Evolutionary conservation across 2,329 filamentous ascomycete species (phyloP).

Genomic region (Alternaria solani): DNA sequence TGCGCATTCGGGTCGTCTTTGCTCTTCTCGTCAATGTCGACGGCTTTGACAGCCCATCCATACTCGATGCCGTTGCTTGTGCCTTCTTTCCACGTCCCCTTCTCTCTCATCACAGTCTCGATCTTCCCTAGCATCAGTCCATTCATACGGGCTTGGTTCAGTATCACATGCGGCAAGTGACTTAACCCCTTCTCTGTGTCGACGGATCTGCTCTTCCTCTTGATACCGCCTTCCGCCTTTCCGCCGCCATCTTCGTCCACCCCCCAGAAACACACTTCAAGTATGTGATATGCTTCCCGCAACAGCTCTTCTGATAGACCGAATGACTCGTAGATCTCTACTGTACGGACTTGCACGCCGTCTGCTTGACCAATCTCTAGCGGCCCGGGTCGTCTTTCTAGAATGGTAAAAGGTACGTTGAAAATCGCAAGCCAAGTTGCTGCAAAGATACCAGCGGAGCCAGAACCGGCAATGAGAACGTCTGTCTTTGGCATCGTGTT

Average conservation of each 20-base stretch:
- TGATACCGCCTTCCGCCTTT: conserved; percentile 51
- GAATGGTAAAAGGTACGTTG: conserved; percentile 64
- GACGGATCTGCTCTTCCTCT: conserved; percentile 53
- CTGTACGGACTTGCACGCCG: conserved; percentile 69
- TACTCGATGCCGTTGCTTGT: conserved; percentile 61
- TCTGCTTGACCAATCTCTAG: conserved; percentile 69
- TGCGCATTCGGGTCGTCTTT: conserved; percentile 42
- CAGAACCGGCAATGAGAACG: conserved; percentile 68
- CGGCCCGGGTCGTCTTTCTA: conserved; percentile 65
- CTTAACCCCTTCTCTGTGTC: conserved; percentile 68
- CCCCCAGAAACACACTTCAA: conserved; percentile 66
- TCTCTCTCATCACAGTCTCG: conserved; percentile 44
- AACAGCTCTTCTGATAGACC: conserved; percentile 69
- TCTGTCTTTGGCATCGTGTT: conserved; percentile 50
- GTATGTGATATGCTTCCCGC: conserved; percentile 71
- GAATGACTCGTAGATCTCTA: conserved; percentile 78
- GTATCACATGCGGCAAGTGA: conserved; percentile 70
- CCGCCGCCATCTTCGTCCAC: conserved; percentile 36
- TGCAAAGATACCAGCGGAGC: conserved; percentile 69
- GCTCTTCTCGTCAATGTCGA: conserved; percentile 59
- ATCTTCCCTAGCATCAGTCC: conserved; percentile 64
- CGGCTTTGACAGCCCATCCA: conserved; percentile 59
- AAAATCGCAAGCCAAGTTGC: conserved; percentile 68
- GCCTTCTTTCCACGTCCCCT: conserved; percentile 35
- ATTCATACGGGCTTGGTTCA: conserved; percentile 77